A percentile compares a stretch with the other conserved stretches of the same genome.
These are phyloP conservation scores for Trichoderma sp. DNA, from an alignment of 2,329 filamentous ascomycete genomes.

Conservation along the genomic window DNA sequence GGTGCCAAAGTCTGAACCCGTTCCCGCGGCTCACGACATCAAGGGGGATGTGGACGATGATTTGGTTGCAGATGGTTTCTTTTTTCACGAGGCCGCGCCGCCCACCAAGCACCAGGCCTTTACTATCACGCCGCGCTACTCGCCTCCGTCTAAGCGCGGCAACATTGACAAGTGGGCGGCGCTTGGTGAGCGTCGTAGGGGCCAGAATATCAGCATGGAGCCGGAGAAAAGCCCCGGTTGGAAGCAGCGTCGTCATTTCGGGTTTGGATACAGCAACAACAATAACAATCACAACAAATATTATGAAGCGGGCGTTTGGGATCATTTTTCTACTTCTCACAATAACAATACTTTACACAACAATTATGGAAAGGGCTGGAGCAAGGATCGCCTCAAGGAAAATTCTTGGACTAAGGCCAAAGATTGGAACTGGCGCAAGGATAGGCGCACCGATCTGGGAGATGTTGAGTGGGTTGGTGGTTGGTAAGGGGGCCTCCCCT, in stretches of 20 bases:
- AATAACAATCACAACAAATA: constrained; percentile 44
- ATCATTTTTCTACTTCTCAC: constrained; percentile 42
- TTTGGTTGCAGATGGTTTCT: constrained; percentile 66
- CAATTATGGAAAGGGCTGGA: constrained; percentile 33
- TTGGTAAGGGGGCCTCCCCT: constrained; percentile 57
- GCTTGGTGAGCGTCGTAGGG: constrained; percentile 79
- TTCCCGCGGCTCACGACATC: constrained; percentile 32
- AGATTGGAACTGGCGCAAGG: constrained; percentile 63
- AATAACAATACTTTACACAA: constrained; percentile 30
- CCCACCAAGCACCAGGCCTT: constrained; percentile 38
- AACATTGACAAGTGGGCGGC: constrained; percentile 82
- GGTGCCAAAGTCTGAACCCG: constrained; percentile 24
- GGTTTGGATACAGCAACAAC: constrained; percentile 47
- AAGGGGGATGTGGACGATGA: constrained; percentile 60
- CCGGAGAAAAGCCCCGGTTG: constrained; percentile 49
- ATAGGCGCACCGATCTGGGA: constrained; percentile 64
- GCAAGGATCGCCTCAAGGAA: constrained; percentile 49
- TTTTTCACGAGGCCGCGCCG: constrained; percentile 64
- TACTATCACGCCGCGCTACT: constrained; percentile 51
- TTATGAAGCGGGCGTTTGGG: constrained; percentile 49
- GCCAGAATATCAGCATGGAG: constrained; percentile 53
- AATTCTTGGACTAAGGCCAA: constrained; percentile 58
- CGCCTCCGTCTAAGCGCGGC: constrained; percentile 64
- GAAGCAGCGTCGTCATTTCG: constrained; percentile 49
- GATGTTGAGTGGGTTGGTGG: constrained; percentile 95